phyloP scores from a whole-genome alignment of 1,284 basidiomycete genomes.

The Ceraceosorus guamensis region DNA sequence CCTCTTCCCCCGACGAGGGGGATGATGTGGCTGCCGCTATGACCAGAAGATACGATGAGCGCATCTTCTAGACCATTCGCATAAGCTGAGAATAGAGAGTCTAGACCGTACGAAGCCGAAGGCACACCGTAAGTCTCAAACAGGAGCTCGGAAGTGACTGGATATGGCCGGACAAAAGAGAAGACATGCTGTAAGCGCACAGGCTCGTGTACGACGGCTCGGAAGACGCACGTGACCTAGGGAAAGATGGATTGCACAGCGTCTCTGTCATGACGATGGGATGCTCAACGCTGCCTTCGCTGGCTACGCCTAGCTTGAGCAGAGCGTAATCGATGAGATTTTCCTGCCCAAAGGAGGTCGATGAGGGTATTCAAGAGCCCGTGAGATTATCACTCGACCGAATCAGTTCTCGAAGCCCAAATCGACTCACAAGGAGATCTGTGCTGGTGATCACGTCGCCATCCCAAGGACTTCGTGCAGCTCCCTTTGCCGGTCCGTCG shows the following conservation, averaged over 20 bases:
- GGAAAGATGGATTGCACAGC: slow-evolving; percentile 80
- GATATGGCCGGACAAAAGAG: background rate
- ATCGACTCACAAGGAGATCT: slow-evolving; percentile 33
- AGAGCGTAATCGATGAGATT: slow-evolving; percentile 88
- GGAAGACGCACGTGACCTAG: slow-evolving; percentile 63
- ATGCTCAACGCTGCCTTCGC: slow-evolving; percentile 63
- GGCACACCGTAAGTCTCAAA: slow-evolving; percentile 91
- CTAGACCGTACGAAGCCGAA: slow-evolving; percentile 77
- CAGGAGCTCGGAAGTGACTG: slow-evolving; percentile 89
- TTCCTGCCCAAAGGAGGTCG: slow-evolving; percentile 59
- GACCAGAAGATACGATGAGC: slow-evolving; percentile 37
- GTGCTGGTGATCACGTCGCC: slow-evolving; percentile 41
- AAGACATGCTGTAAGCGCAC: background rate
- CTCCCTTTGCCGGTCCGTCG: slow-evolving; percentile 31
- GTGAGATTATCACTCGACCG: background rate
- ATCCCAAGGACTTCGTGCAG: slow-evolving; percentile 40
- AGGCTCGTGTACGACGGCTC: background rate
- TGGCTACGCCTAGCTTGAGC: slow-evolving; percentile 74
- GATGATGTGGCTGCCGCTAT: slow-evolving; percentile 34
- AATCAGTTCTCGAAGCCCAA: background rate
- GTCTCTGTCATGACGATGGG: slow-evolving; percentile 92
- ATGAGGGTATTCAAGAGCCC: background rate
- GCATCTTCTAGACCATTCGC: slow-evolving; percentile 37
- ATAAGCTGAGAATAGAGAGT: slow-evolving; percentile 85
- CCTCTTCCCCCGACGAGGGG: slow-evolving; percentile 35